Base-by-base conservation (phyloP, 257 asterid genomes). In the Cinchona pubescens region DNA sequence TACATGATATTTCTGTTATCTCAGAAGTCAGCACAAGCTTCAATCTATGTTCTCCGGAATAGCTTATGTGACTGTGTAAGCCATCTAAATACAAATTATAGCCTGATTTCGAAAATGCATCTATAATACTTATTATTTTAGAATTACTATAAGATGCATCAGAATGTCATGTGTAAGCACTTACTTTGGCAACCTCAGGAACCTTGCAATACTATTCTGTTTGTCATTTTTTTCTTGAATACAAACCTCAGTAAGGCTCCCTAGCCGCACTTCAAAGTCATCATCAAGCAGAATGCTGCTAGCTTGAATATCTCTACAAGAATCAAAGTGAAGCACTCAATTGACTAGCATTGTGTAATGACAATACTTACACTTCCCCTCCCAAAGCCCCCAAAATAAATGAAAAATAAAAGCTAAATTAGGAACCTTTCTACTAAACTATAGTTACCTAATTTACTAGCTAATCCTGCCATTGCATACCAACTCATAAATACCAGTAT, bases 211-310 rank as follows among this genome's bases (percentile, higher is more conserved):
- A 10, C 48, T 4, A 43, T 71, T 71, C 29, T 60, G 43, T 3
- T 64, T 32, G 9, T 11, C 40, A 38, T 16, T 11, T 16, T 30
- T 25, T 37, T 29, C 73, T 56, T 42, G 27, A 65, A 19, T 19
- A 29, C 74, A 67, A 11, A 29, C 74, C 19, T 59, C 29, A 5
- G 46, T 8, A 48, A 67, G 74, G 74, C 74, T 67, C 3, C 79
- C 79, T n/a, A 76, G 7, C 23, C 61, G 79, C 61, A 40, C 79
- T 42, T 76, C 23, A 30, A 38, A 40, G 10, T 76, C 25, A 19
- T 67, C 51, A 12, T 76, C 79, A 13, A 58, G n/a, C n/a, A n/a
- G n/a, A n/a, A n/a, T n/a, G n/a, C n/a, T n/a, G n/a, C n/a, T n/a
- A n/a, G n/a, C n/a, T 35, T 53, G 74, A 55, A 75, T 16, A 42